A percentile compares a stretch with the other conserved stretches of the same genome.
Evolutionary conservation across 345 rosid genomes (phyloP).

Genomic region (Pistacia atlantica): DNA sequence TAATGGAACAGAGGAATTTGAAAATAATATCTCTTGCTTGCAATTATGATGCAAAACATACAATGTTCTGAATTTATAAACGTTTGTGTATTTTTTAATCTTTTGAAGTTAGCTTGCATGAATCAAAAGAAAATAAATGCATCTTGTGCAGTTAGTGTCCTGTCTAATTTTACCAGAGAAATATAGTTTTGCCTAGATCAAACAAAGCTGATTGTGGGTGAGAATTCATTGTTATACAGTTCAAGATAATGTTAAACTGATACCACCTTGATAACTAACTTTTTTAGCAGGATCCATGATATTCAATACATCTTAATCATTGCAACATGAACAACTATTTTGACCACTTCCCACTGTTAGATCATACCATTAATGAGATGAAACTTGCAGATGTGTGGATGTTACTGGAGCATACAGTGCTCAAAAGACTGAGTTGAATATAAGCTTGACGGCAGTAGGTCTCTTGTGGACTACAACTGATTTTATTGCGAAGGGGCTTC

Average conservation of each 20-base stretch:
- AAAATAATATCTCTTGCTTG: background rate
- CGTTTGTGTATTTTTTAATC: background rate
- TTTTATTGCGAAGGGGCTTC: constrained; percentile 79
- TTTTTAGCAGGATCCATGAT: background rate
- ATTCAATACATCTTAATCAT: background rate
- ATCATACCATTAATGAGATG: constrained; percentile 24
- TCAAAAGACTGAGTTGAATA: constrained; percentile 89
- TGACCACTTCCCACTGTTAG: background rate
- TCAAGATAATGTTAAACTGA: constrained; percentile 10
- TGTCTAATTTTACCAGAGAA: background rate
- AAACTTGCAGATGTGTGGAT: constrained; percentile 79
- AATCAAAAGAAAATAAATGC: background rate
- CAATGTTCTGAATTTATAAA: background rate
- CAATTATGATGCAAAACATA: background rate
- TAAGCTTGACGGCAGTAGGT: constrained; percentile 94
- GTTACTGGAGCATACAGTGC: constrained; percentile 98
- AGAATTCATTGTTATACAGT: background rate
- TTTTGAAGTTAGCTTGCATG: background rate
- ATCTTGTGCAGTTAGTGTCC: background rate
- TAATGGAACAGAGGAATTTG: background rate
- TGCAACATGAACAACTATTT: constrained; percentile 10
- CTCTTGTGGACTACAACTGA: constrained; percentile 94
- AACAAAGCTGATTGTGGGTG: background rate
- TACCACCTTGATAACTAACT: constrained; percentile 7
- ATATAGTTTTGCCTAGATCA: background rate